Conservation (phyloP, 1,284 basidiomycete genomes). For the Marasmius sp. region DNA sequence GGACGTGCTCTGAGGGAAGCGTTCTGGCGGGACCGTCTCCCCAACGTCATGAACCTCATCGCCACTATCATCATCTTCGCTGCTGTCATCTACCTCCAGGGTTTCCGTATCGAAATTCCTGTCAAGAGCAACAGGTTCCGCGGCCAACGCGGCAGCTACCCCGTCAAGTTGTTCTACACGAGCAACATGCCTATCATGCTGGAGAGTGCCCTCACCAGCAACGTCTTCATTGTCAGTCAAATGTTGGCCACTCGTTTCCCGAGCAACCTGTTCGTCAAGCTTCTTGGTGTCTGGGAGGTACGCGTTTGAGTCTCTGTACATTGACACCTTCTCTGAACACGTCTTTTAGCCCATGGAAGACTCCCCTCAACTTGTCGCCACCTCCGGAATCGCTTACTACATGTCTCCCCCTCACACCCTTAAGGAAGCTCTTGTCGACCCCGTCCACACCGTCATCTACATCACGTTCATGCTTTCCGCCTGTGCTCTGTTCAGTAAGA, state of each 20-base stretch:
- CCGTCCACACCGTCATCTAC: constrained; percentile 92
- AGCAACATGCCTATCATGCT: constrained; percentile 99
- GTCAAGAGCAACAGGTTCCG: constrained; percentile 97
- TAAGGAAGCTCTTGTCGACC: constrained; percentile 85
- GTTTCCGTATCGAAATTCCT: constrained; percentile 98
- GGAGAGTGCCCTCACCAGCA: constrained; percentile 90
- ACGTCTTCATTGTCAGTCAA: constrained; percentile 96
- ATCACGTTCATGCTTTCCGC: constrained; percentile 91
- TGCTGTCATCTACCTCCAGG: constrained; percentile 96
- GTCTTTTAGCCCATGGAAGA: constrained; percentile 80
- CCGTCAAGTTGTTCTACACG: constrained; percentile 98
- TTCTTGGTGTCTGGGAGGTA: constrained; percentile 97
- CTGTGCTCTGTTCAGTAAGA: constrained; percentile 98
- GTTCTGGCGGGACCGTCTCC: constrained; percentile 96
- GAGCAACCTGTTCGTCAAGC: constrained; percentile 83
- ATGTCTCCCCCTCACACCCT: constrained; percentile 96
- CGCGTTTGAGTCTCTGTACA: constrained; percentile 20
- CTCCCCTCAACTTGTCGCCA: constrained; percentile 87
- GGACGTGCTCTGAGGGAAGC: constrained; percentile 95
- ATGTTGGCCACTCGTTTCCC: constrained; percentile 95
- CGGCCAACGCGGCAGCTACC: constrained; percentile 93
- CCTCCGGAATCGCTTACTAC: constrained; percentile 95
- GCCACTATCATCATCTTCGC: constrained; percentile 92
- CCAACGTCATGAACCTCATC: constrained; percentile 97
- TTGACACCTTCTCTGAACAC: constrained; percentile 3